Percentiles rank a stretch among this genome's conserved stretches.
These are phyloP conservation scores for Nissolia schottii DNA, from an alignment of 306 rosid genomes.

Conservation along the genomic window DNA sequence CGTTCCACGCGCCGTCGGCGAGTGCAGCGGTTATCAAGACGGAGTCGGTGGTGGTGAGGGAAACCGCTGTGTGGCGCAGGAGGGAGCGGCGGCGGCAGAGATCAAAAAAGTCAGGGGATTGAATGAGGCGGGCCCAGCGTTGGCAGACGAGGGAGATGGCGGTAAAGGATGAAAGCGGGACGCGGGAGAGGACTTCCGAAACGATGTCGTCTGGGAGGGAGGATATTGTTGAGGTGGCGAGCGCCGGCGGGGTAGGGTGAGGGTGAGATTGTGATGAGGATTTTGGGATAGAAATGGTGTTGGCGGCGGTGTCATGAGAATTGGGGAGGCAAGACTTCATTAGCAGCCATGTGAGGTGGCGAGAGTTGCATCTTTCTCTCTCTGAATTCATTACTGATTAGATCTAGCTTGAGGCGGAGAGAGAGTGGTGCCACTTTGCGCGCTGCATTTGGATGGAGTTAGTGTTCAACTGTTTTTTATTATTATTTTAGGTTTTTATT, in stretches of 20 bases:
- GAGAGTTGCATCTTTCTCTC: conserved; percentile 62
- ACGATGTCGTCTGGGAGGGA: conserved; percentile 69
- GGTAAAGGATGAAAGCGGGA: conserved; percentile 44
- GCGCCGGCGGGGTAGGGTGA: neutral
- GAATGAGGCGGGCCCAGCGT: conserved; percentile 54
- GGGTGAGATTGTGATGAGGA: neutral
- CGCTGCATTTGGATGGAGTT: no score
- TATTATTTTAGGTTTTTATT: no score
- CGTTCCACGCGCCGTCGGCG: conserved; percentile 34
- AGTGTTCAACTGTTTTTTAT: no score
- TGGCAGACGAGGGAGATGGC: conserved; percentile 53
- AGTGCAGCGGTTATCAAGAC: conserved; percentile 47
- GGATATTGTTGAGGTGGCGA: conserved; percentile 36
- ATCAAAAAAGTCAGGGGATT: conserved; percentile 44
- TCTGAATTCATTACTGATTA: conserved; percentile 25
- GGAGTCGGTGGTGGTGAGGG: conserved; percentile 41
- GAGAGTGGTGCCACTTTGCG: no score
- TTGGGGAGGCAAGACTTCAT: conserved; percentile 68
- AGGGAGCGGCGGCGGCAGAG: conserved; percentile 53
- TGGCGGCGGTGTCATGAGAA: conserved; percentile 26
- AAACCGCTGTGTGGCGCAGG: conserved; percentile 38
- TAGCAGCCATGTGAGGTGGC: conserved; percentile 77
- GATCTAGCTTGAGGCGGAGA: neutral
- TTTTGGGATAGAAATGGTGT: neutral
- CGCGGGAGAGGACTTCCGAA: conserved; percentile 53